A percentile compares a stretch with the other conserved stretches of the same genome.
Conservation (phyloP, 1,139 yeast species). For the Geotrichum macrosporum region DNA sequence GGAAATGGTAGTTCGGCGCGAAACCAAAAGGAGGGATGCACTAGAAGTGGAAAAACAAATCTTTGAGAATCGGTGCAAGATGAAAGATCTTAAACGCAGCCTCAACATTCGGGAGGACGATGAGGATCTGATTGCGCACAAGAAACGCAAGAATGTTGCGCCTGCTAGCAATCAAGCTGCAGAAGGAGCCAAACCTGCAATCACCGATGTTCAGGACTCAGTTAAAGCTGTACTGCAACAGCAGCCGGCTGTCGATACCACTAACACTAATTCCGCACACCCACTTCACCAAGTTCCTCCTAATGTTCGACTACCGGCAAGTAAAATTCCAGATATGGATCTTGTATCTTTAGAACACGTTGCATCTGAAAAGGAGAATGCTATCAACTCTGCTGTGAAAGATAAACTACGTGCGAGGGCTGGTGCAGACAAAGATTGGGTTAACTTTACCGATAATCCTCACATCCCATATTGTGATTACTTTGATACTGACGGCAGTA, state of each 20-base stretch:
- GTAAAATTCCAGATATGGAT: constrained; percentile 90
- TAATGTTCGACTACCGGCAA: constrained; percentile 79
- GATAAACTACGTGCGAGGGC: constrained; percentile 74
- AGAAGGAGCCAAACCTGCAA: not conserved
- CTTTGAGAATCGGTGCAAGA: constrained; percentile 65
- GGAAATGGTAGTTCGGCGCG: constrained; percentile 69
- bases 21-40: constrained; percentile 55
- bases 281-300: constrained; percentile 51
- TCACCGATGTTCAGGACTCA: constrained; percentile 15
- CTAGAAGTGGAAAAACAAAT: constrained; percentile 58
- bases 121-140: constrained; percentile 73
- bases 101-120: constrained; percentile 81
- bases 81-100: constrained; percentile 68
- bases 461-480: constrained; percentile 79
- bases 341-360: constrained; percentile 76
- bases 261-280: constrained; percentile 23
- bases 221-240: constrained; percentile 20
- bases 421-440: constrained; percentile 66
- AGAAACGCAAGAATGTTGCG: constrained; percentile 52
- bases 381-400: constrained; percentile 73
- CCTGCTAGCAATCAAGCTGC: not conserved
- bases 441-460: constrained; percentile 88
- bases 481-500: constrained; percentile 44
- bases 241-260: constrained; percentile 27
- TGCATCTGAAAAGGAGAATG: constrained; percentile 68